phyloP scores from a whole-genome alignment of 768 basidiomycete genomes.

The Phanerochaete sordida region DNA sequence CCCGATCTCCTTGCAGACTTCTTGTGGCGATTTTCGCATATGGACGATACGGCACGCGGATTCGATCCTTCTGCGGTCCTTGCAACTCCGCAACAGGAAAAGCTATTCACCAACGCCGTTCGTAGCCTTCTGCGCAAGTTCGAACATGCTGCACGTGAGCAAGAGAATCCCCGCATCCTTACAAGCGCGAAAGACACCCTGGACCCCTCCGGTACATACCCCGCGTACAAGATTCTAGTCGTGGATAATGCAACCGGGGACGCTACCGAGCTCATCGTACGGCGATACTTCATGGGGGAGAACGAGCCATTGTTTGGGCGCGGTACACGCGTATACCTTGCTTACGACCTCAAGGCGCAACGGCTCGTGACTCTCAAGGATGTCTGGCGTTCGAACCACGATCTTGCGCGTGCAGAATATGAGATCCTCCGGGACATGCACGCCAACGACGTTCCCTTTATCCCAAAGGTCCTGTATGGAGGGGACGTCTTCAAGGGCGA shows the following conservation, averaged over 20 bases:
- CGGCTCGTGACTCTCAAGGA: constrained; percentile 12
- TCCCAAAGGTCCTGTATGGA: neutral
- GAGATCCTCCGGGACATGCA: neutral
- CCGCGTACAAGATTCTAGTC: neutral
- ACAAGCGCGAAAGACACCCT: too few species aligned
- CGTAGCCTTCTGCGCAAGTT: neutral
- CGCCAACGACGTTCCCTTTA: neutral
- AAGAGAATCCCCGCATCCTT: too few species aligned
- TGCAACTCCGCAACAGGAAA: neutral
- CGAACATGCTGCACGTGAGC: neutral
- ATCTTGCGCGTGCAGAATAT: neutral
- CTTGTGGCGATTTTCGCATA: neutral
- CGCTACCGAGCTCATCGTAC: neutral
- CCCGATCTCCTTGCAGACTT: neutral
- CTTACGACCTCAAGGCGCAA: neutral
- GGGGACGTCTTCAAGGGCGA: neutral
- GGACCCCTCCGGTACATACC: neutral
- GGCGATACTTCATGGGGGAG: neutral
- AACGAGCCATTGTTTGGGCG: neutral
- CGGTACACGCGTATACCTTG: constrained; percentile 8
- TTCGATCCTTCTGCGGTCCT: neutral
- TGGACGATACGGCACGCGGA: neutral
- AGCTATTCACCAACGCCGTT: neutral
- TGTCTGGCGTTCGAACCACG: neutral
- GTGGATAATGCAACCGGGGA: neutral